Percentiles rank a stretch among this genome's conserved stretches.
These are phyloP conservation scores for Somion occarium DNA, from an alignment of 1,284 basidiomycete genomes.

Conservation along the genomic window DNA sequence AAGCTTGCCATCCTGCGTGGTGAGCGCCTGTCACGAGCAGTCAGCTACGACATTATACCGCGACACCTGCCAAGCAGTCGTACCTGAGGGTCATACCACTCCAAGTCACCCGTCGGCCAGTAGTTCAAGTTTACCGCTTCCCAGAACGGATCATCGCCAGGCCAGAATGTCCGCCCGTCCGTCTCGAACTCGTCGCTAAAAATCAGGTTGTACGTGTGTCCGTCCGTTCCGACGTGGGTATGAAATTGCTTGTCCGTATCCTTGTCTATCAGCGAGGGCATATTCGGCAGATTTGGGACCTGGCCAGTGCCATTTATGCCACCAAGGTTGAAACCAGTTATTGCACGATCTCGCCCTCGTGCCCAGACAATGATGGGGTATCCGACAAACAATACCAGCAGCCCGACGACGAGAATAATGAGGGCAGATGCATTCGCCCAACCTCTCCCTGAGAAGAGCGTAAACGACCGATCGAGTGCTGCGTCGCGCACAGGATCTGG, in stretches of 20 bases:
- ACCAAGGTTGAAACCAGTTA: slow-evolving; percentile 69
- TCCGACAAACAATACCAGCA: slow-evolving; percentile 69
- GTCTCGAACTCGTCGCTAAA: slow-evolving; percentile 92
- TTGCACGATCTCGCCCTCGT: slow-evolving; percentile 25
- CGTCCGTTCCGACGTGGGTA: slow-evolving; percentile 54
- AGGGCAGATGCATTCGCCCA: slow-evolving; percentile 69
- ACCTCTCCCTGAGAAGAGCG: slow-evolving; percentile 63
- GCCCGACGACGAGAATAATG: slow-evolving; percentile 50
- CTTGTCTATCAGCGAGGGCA: slow-evolving; percentile 60
- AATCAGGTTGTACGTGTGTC: slow-evolving; percentile 74
- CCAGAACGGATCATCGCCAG: slow-evolving; percentile 78
- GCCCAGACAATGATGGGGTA: slow-evolving; percentile 71
- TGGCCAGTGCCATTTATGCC: slow-evolving; percentile 69
- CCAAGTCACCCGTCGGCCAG: slow-evolving; percentile 80
- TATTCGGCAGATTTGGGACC: slow-evolving; percentile 54
- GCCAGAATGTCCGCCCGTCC: slow-evolving; percentile 74
- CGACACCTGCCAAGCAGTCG: slow-evolving; percentile 16
- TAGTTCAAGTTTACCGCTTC: slow-evolving; percentile 71
- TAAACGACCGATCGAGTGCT: slow-evolving; percentile 50
- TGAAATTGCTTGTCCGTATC: slow-evolving; percentile 60
- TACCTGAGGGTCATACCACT: slow-evolving; percentile 80
- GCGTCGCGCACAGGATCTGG: slow-evolving; percentile 64
- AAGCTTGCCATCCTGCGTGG: slow-evolving; percentile 67
- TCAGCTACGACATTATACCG: background rate
- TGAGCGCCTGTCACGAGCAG: slow-evolving; percentile 42